Base-by-base conservation (phyloP, 2,329 filamentous ascomycete species). In the Talaromyces piceae region DNA sequence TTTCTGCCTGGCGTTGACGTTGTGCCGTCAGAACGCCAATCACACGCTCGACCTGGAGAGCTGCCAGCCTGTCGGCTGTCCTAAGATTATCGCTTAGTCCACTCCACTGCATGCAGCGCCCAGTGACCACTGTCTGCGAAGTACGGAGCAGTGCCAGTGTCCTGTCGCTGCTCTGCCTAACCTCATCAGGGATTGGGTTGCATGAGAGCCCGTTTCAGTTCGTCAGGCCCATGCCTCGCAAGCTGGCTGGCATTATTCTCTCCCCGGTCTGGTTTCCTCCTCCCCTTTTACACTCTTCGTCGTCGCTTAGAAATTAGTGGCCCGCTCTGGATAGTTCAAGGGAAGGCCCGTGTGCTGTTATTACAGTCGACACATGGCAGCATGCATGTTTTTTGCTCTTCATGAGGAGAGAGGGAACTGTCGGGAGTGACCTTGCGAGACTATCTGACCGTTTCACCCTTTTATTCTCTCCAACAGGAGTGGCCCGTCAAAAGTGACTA, bases 21-120 rank as follows among this genome's bases (percentile, higher is more conserved):
- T 37, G 33, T 25, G 23, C 43, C 33, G 31, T 51, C 31, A 41
- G 33, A 20, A 51, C 49, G 44, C 49, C 44, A 51, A 51, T 51
- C 49, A 44, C 13, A 37, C 20, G 33, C 47, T 37, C 18, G 31
- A 9, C 20, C 16, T 6, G n/a, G 4, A 37, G 7, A 20, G 33
- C 16, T 37, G 33, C 33, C 33, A 37, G 16, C 5, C 33, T 37
- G 33, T 11, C 33, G 16, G 33, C 33, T 37, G 33, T 18, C 33
- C 33, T 20, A 18, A 37, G 16, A 37, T 16, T 37, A 37, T 20
- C 33, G 33, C 31, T 16, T 16, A 16, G 31, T 18, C n/a, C 18
- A n/a, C n/a, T n/a, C n/a, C n/a, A n/a, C n/a, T n/a, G n/a, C n/a
- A n/a, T n/a, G n/a, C n/a, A n/a, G 31, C 33, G 20, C 20, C n/a